Percentiles rank a stretch among this genome's conserved stretches.
Conservation (phyloP, 441 rosid genomes). For the Croton setiger region DNA sequence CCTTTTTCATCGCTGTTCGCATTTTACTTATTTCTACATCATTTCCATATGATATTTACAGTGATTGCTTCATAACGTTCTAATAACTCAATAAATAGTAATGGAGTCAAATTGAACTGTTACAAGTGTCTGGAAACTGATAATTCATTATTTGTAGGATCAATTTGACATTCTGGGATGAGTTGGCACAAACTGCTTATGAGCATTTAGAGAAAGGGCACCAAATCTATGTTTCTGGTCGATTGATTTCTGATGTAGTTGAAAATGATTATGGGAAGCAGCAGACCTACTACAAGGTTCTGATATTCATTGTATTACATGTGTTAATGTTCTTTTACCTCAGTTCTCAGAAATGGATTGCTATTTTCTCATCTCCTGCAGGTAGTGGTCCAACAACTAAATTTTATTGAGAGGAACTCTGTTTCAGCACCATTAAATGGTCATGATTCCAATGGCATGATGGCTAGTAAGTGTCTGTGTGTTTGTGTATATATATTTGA, state of each 20-base stretch:
- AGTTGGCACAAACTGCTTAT: constrained; percentile 50
- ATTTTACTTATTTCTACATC: neutral
- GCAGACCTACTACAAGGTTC: constrained; percentile 59
- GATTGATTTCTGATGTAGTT: constrained; percentile 47
- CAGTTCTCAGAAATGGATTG: neutral
- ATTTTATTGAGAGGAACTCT: constrained; percentile 46
- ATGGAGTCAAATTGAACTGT: neutral
- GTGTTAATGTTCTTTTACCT: neutral
- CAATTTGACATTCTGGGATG: constrained; percentile 65
- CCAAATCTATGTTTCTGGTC: constrained; percentile 58
- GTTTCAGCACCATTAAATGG: constrained; percentile 25
- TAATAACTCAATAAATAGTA: neutral
- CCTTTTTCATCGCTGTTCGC: neutral
- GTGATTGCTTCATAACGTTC: neutral
- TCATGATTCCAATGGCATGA: constrained; percentile 26
- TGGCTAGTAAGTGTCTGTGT: constrained; percentile 29
- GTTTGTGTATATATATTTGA: neutral
- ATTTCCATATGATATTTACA: neutral
- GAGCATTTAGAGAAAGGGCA: constrained; percentile 57
- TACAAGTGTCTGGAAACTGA: neutral
- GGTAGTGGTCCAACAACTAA: constrained; percentile 60
- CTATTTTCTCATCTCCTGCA: constrained; percentile 23
- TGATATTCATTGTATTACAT: constrained; percentile 1
- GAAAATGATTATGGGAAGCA: constrained; percentile 52
- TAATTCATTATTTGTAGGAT: constrained; percentile 35